phyloP scores from a whole-genome alignment of 176 grass and related monocot genomes.

The Phoenix dactylifera region DNA sequence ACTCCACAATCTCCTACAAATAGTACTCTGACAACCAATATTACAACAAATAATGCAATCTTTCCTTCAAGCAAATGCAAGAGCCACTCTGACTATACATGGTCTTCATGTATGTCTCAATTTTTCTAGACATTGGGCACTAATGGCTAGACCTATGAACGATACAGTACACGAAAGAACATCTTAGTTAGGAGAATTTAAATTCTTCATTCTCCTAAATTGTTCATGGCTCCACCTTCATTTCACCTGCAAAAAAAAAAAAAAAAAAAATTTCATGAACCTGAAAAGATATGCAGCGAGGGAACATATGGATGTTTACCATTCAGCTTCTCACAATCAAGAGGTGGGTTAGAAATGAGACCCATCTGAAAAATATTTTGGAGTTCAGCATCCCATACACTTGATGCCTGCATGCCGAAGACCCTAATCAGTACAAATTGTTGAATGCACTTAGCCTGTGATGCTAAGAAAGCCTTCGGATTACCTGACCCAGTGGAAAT shows the following conservation, averaged over 20 bases:
- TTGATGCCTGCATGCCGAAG: slow-evolving; percentile 17
- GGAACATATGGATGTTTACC: slow-evolving; percentile 1
- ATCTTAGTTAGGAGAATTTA: neutral
- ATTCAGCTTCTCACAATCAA: slow-evolving; percentile 23
- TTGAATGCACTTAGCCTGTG: neutral
- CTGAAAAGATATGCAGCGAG: too few relatives aligned
- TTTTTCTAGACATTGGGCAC: neutral
- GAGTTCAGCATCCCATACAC: slow-evolving; percentile 48
- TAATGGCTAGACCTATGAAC: slow-evolving; percentile 11
- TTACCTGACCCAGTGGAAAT: slow-evolving; percentile 47
- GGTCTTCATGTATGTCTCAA: neutral
- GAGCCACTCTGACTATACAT: neutral
- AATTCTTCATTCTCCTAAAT: too few relatives aligned
- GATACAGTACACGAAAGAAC: neutral
- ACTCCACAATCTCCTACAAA: too few relatives aligned
- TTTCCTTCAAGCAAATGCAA: too few relatives aligned
- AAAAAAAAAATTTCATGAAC: neutral
- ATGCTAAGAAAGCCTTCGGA: slow-evolving; percentile 15
- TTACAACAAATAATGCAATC: too few relatives aligned
- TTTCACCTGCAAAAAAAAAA: slow-evolving; percentile 29
- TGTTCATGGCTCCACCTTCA: slow-evolving; percentile 36
- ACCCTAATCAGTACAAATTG: too few relatives aligned
- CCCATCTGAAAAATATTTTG: slow-evolving; percentile 23
- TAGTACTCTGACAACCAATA: too few relatives aligned
- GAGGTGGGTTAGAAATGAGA: slow-evolving; percentile 25